Conservation (phyloP, 1,284 basidiomycete genomes). For the Rhodofomes roseus region DNA sequence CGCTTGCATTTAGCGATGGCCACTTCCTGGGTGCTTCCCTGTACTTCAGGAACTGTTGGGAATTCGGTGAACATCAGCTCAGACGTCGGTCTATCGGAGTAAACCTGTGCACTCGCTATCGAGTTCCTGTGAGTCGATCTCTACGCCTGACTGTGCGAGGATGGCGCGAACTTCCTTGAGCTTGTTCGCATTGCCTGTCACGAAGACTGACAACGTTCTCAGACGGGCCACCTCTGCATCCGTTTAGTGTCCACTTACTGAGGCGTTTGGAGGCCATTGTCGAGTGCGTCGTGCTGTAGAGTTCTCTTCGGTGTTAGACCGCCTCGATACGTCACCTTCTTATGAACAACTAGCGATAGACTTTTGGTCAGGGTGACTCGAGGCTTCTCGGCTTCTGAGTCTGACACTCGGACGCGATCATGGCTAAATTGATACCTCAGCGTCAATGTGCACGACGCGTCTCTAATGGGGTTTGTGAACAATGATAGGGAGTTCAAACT, state of each 20-base stretch:
- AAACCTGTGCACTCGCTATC: slow-evolving; percentile 51
- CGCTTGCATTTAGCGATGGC: slow-evolving; percentile 84
- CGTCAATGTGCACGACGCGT: not conserved
- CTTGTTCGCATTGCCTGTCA: slow-evolving; percentile 95
- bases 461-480: not conserved
- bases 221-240: not conserved
- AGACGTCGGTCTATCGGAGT: slow-evolving; percentile 2
- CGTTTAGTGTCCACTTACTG: not conserved
- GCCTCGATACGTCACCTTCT: not conserved
- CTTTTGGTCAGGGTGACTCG: not conserved
- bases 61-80: not conserved
- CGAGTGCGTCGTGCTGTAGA: not conserved
- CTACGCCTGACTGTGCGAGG: slow-evolving; percentile 55
- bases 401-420: not conserved
- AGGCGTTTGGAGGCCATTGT: not conserved
- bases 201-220: slow-evolving; percentile 64
- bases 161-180: slow-evolving; percentile 85
- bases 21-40: slow-evolving; percentile 90
- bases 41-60: slow-evolving; percentile 81
- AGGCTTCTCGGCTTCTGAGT: not conserved
- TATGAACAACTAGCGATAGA: not conserved
- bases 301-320: not conserved
- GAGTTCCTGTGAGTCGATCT: slow-evolving; percentile 64
- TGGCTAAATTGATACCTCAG: not conserved
- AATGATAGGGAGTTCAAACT: not conserved